Evolutionary conservation across 352 stramenopile species (phyloP), one percentile per base, ranked within the genome.

Genomic region (Blastocystis hominis): DNA sequence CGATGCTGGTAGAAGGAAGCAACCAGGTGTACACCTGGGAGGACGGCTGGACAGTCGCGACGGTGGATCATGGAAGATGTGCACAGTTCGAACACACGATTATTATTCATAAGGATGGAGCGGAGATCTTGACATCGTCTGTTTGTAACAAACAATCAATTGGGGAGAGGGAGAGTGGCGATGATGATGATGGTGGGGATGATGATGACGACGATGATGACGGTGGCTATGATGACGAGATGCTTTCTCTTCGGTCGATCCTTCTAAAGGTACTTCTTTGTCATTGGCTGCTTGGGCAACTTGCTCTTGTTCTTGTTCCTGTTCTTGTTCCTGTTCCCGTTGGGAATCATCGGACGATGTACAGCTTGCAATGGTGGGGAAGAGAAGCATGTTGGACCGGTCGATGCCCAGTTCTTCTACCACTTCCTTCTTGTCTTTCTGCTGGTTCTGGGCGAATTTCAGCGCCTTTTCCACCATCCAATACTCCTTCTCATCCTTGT

Each of bases 11-110:
- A 10, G 94, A 98, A 90, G 93, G 93, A 63, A 93, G 89, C 66
- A 90, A 91, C 1, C 92, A 98, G 63, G 55, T 81, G 20, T 89
- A 84, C 20, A 86, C 89, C 75, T 98, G 95, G 96, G 91, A 94
- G 77, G 96, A 99, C 90, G 91, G 93, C 63, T 99, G 96, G 96
- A 98, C 96, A 7, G 92, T 95, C 38, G 91, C 91, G n/a, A 96
- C 93, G 3, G 70, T 90, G 4, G 96, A 99, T 91, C 95, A 96
- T 44, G 91, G 93, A 62, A 92, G 94, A 34, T 97, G 93, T 72
- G 95, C 97, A 13, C 97, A 99, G 91, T 89, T 89, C 34, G 96
- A 98, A 89, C 96, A 98, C 90, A 98, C 95, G n/a, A 93, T 99
- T 30, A 88, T 98, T n/a, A 95, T 99, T 17, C 98, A 95, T 0